Evolutionary conservation across 352 stramenopile species (phyloP).

Genomic region (Globisporangium splendens): DNA sequence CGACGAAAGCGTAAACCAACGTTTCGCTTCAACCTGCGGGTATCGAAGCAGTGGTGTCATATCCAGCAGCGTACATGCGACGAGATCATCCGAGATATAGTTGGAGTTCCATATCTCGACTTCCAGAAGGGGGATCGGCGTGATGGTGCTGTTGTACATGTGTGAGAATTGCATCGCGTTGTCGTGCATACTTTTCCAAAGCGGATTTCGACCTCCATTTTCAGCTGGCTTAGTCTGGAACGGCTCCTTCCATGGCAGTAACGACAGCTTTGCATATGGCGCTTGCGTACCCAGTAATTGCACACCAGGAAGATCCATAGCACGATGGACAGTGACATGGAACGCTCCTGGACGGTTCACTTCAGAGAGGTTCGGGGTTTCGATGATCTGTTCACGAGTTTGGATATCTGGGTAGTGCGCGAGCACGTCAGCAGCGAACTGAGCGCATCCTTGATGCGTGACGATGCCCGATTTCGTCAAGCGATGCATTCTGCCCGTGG

Average conservation of each 20-base stretch:
- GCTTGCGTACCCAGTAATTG: conserved; percentile 63
- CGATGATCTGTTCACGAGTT: conserved; percentile 47
- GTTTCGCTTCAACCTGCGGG: conserved; percentile 60
- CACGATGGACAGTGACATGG: conserved; percentile 66
- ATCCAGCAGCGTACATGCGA: conserved; percentile 75
- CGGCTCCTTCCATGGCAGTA: conserved; percentile 84
- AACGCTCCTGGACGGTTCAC: conserved; percentile 73
- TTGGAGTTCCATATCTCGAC: conserved; percentile 87
- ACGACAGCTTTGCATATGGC: conserved; percentile 69
- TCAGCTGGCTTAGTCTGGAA: conserved; percentile 76
- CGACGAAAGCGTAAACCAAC: conserved; percentile 82
- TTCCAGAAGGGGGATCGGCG: conserved; percentile 75
- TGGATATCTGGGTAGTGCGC: conserved; percentile 50
- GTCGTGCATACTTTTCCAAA: conserved; percentile 70
- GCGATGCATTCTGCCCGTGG: conserved; percentile 46
- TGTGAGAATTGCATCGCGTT: conserved; percentile 84
- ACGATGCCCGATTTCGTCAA: conserved; percentile 47
- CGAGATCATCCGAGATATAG: conserved; percentile 75
- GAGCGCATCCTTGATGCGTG: conserved; percentile 69
- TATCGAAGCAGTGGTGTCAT: conserved; percentile 81
- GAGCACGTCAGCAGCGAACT: conserved; percentile 76
- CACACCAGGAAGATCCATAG: conserved; percentile 64
- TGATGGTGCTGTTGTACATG: conserved; percentile 89
- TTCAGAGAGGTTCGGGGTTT: conserved; percentile 38
- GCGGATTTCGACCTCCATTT: conserved; percentile 66